Base-by-base conservation (phyloP, 768 basidiomycete genomes). In the Candolleomyces eurysporus region DNA sequence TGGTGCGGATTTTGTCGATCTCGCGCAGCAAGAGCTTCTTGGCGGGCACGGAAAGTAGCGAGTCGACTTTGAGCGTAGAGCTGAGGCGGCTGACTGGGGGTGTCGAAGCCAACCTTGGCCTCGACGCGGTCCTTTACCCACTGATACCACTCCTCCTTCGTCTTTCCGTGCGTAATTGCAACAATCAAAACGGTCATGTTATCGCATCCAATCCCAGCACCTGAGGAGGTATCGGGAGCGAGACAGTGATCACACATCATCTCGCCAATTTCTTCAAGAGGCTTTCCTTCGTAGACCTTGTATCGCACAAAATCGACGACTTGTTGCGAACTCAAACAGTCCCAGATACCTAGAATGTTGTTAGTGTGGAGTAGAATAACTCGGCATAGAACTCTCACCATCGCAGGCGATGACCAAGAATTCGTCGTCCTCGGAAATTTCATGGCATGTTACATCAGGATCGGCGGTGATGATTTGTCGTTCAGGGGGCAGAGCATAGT, bases 161-260 rank as follows among this genome's bases (percentile, higher is more conserved):
- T 91, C 62, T 87, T 86, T 45, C 92, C 96, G 63, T 91, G 84
- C 36, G 96, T 82, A 49, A 99, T 74, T 7, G 93, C 97, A 60
- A 98, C 84, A 57, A 99, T 85, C 66, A 98, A 82, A 53, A 97
- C 79, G 0, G 97, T 99, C 97, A 99, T 99, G 78, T 99, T 98
- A 78, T 99, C 97, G 72, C 96, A 98, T 19, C 97, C 97, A 64
- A 98, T 92, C 13, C 97, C 97, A 48, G 87, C 86, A 52, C 92
- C 92, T 40, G 91, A 91, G 22, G 90, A 89, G 1, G 92, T 92
- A 71, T 97, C 94, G 1, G 96, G 96, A 22, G 97, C 96, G 51
- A 98, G 82, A 69, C 97, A 98, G 66, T 91, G 89, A 61, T 93
- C 90, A 74, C 96, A 96, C 66, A 98, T 87, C 68, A 86, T 82